Percentiles rank a stretch among this genome's conserved stretches.
Evolutionary conservation across 805 yeast species (phyloP).

Genomic region (Zygosaccharomyces pseudorouxii): DNA sequence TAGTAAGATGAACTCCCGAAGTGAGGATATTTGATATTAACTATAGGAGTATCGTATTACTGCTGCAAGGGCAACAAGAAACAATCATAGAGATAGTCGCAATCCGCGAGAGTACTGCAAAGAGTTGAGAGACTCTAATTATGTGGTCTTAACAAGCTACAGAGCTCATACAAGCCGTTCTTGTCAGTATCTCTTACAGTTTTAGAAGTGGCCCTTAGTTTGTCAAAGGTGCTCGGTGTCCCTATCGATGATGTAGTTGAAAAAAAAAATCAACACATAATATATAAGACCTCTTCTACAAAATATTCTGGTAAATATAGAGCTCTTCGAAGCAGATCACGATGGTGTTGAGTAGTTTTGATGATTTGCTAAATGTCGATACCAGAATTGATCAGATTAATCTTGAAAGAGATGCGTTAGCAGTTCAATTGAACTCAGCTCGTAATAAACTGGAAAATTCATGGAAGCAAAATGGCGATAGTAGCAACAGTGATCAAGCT

Average conservation of each 20-base stretch:
- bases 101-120: background rate
- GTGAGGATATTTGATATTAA: no score
- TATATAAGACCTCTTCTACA: background rate
- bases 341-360: constrained; percentile 9
- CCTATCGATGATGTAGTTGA: background rate
- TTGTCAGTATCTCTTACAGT: background rate
- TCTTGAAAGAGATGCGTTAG: constrained; percentile 21
- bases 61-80: background rate
- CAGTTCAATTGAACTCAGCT: constrained; percentile 15
- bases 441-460: constrained; percentile 13
- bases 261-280: background rate
- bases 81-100: background rate
- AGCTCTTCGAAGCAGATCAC: background rate
- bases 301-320: background rate
- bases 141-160: background rate
- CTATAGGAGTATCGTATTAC: no score
- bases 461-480: constrained; percentile 8
- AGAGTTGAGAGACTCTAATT: background rate
- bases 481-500: constrained; percentile 9
- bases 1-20: background rate
- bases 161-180: no score
- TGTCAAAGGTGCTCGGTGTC: background rate
- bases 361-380: constrained; percentile 29
- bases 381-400: constrained; percentile 26
- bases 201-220: background rate